phyloP scores from a whole-genome alignment of 371 early-diverging fungal genomes.

The Mortierella sp. region DNA sequence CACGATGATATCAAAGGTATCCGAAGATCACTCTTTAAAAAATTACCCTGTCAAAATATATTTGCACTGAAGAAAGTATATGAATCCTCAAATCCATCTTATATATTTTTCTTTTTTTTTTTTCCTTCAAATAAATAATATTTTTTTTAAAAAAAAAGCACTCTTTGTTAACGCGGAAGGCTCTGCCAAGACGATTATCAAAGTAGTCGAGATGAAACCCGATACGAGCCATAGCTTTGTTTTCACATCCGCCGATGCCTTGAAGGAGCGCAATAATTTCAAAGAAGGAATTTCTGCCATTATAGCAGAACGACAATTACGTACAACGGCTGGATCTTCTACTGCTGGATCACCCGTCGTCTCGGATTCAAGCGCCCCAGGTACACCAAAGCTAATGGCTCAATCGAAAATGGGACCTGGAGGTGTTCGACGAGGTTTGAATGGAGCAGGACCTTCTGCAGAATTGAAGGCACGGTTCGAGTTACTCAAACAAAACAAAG shows the following conservation, averaged over 20 bases:
- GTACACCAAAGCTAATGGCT: conserved; percentile 42
- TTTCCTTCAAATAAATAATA: not conserved
- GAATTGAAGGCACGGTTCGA: conserved; percentile 69
- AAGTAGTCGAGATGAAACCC: conserved; percentile 49
- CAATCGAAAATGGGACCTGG: conserved; percentile 19
- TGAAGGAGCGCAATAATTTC: conserved; percentile 68
- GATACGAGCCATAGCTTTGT: conserved; percentile 57
- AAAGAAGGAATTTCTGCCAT: conserved; percentile 67
- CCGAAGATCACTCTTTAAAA: not conserved
- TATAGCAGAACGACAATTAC: conserved; percentile 53
- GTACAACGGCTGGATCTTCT: conserved; percentile 48
- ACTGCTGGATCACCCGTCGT: conserved; percentile 44
- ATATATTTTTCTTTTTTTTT: not conserved
- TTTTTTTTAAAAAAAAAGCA: conserved; percentile 9
- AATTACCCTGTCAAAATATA: too few relatives aligned
- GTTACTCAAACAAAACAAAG: conserved; percentile 75
- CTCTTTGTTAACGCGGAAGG: conserved; percentile 40
- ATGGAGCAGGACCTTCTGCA: conserved; percentile 46
- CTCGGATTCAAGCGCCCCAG: conserved; percentile 59
- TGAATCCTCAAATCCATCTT: not conserved
- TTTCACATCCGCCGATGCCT: conserved; percentile 66
- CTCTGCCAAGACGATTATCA: conserved; percentile 53
- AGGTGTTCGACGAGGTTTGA: conserved; percentile 17
- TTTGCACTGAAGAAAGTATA: not conserved
- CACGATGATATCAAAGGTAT: conserved; percentile 49